A percentile compares a stretch with the other conserved stretches of the same genome.
Evolutionary conservation across 768 basidiomycete genomes (phyloP).

Genomic region (Chlorophyllum brunneum): DNA sequence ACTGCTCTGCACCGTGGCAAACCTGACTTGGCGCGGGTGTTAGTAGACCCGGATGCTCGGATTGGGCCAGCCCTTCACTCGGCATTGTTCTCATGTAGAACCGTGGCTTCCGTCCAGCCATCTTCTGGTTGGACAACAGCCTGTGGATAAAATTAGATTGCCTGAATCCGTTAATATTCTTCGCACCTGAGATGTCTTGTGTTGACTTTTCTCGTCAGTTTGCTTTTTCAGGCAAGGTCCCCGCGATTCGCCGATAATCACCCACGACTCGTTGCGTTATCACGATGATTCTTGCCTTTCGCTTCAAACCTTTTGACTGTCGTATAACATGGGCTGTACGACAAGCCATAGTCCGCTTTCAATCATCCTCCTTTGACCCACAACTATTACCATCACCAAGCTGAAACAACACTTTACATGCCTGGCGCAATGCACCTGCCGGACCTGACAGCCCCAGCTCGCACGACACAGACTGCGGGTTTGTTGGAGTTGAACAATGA

Average conservation of each 20-base stretch:
- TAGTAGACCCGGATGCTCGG: too few species aligned
- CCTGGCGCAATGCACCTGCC: background rate
- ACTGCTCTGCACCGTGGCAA: too few species aligned
- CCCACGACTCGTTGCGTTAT: background rate
- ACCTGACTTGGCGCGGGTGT: too few species aligned
- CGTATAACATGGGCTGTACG: slow-evolving; percentile 5
- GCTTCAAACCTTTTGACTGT: background rate
- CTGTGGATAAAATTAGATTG: background rate
- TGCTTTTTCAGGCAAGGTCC: slow-evolving; percentile 7
- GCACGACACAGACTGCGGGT: background rate
- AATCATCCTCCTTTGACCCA: background rate
- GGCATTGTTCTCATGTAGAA: too few species aligned
- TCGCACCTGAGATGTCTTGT: background rate
- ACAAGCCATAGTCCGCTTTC: background rate
- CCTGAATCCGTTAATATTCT: background rate
- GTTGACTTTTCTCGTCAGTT: background rate
- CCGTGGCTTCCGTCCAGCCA: too few species aligned
- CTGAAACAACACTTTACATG: background rate
- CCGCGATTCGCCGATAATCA: slow-evolving; percentile 11
- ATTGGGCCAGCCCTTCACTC: too few species aligned
- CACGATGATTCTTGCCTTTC: slow-evolving; percentile 1
- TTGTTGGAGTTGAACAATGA: background rate
- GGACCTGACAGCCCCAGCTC: background rate
- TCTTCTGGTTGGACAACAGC: too few species aligned
- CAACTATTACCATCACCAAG: background rate